Percentiles rank a stretch among this genome's conserved stretches.
Conservation (phyloP, 2,329 filamentous ascomycete genomes). For the Nannizziopsis barbatae region DNA sequence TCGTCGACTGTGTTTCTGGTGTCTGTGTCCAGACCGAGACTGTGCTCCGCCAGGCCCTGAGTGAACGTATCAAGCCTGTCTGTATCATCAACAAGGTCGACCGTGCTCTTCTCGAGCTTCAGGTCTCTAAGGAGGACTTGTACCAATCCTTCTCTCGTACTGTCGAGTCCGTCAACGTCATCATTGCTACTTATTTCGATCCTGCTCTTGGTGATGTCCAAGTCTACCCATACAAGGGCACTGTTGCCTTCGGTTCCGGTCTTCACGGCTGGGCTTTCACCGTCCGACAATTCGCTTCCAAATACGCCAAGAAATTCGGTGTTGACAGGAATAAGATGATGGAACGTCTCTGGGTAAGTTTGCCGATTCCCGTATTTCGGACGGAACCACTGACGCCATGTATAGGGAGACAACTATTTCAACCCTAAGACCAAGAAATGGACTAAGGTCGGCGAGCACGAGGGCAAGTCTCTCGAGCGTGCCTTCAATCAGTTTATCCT, state of each 20-base stretch:
- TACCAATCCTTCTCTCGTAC: slow-evolving; percentile 99
- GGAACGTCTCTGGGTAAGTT: slow-evolving; percentile 91
- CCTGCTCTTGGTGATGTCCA: slow-evolving; percentile 94
- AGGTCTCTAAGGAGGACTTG: slow-evolving; percentile 96
- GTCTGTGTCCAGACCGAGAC: slow-evolving; percentile 99
- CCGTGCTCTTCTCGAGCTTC: slow-evolving; percentile 95
- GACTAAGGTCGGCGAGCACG: slow-evolving; percentile 74
- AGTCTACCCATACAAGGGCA: slow-evolving; percentile 96
- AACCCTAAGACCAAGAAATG: slow-evolving; percentile 99
- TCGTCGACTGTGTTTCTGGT: slow-evolving; percentile 99
- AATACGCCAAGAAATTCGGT: slow-evolving; percentile 99
- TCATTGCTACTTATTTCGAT: slow-evolving; percentile 98
- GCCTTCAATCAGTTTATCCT: slow-evolving; percentile 99
- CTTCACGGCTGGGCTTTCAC: slow-evolving; percentile 99
- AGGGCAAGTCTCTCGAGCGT: slow-evolving; percentile 88
- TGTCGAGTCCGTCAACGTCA: slow-evolving; percentile 99
- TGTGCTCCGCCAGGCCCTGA: slow-evolving; percentile 94
- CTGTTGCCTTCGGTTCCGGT: slow-evolving; percentile 97
- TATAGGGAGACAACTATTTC: slow-evolving; percentile 92
- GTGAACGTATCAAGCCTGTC: slow-evolving; percentile 99
- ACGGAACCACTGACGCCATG: slow-evolving; percentile 1
- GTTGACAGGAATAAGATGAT: slow-evolving; percentile 99
- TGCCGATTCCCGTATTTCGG: background rate
- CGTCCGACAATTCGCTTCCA: slow-evolving; percentile 87
- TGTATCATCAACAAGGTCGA: slow-evolving; percentile 99